Evolutionary conservation across 2,329 filamentous ascomycete genomes (phyloP).

Genomic region (Neofusicoccum kwambonambiense): DNA sequence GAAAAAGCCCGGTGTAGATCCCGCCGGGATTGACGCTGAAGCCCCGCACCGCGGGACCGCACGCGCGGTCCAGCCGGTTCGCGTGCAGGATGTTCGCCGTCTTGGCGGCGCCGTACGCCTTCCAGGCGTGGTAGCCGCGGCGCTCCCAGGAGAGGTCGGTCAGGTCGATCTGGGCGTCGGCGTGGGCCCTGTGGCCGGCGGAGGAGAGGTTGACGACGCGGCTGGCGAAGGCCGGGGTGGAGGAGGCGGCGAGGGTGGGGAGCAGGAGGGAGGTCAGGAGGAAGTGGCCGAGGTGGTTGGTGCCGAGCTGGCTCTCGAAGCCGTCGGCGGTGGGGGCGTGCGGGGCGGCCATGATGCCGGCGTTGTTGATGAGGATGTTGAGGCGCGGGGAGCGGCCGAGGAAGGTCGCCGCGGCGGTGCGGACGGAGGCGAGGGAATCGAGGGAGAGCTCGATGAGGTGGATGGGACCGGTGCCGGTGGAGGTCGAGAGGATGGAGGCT

Average conservation of each 20-base stretch:
- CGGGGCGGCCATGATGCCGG: conserved; percentile 35
- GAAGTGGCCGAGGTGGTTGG: conserved; percentile 48
- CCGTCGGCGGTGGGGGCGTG: conserved; percentile 38
- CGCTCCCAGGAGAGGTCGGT: neutral
- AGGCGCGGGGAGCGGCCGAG: conserved; percentile 25
- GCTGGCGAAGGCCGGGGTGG: conserved; percentile 41
- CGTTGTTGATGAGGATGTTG: conserved; percentile 45
- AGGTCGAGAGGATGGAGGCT: conserved; percentile 33
- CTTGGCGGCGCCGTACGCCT: conserved; percentile 27
- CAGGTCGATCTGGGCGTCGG: conserved; percentile 17
- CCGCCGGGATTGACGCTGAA: conserved; percentile 34
- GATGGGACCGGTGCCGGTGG: conserved; percentile 34
- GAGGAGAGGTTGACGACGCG: conserved; percentile 51
- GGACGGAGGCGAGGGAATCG: conserved; percentile 33
- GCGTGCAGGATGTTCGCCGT: conserved; percentile 30
- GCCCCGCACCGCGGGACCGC: neutral
- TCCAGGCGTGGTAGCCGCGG: conserved; percentile 7
- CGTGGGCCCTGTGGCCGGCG: conserved; percentile 36
- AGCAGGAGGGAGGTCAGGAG: conserved; percentile 46
- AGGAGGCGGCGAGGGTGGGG: conserved; percentile 24
- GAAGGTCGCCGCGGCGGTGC: conserved; percentile 35
- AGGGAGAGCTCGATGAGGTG: conserved; percentile 39
- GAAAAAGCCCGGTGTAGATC: conserved; percentile 25
- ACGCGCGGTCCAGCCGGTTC: conserved; percentile 23
- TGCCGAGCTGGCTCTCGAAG: conserved; percentile 48